Evolutionary conservation across 352 stramenopile genomes (phyloP), one percentile per base, ranked within the genome.

Genomic region (Elongisporangium undulatum): DNA sequence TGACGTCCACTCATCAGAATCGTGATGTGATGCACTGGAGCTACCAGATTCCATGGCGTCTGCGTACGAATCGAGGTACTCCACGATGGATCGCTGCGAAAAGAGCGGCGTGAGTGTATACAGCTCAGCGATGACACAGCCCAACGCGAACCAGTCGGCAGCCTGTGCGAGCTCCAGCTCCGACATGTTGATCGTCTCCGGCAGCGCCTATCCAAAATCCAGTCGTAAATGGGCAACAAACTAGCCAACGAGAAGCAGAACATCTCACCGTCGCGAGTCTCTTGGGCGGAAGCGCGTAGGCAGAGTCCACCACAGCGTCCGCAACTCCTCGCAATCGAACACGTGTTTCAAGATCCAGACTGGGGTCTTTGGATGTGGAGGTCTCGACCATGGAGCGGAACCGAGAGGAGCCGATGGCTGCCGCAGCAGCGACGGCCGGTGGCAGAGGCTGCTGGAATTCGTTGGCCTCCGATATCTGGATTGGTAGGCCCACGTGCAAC

Each of bases 111-210:
- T 53, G 5, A 62, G 56, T 1, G 71, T 81, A 55, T 89, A 94
- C 16, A 93, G 66, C 61, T 95, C 85, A 0, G 80, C 80, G 29
- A 85, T 77, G 22, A 91, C 64, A 49, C 83, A 91, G 0, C 82
- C 85, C 21, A 95, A 59, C 1, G 78, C 68, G 55, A 93, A 92
- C 15, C 77, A 63, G 51, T 91, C 77, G 1, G 70, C 71, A 16
- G 75, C 73, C 58, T 67, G 65, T 21, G 66, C 65, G 7, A 55
- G 66, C 19, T 85, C 67, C 50, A 82, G 66, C 13, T 48, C 58
- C 5, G 59, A 69, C 34, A 85, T 64, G 20, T 53, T 39, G 4
- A 16, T n/a, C 1, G 48, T 41, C 13, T 67, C 62, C 22, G 66
- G 61, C 19, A 70, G 53, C 13, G n/a, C 49, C 59, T 71, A n/a